phyloP scores from a whole-genome alignment of 78 protist species.

The Dictyostelium intermedium region DNA sequence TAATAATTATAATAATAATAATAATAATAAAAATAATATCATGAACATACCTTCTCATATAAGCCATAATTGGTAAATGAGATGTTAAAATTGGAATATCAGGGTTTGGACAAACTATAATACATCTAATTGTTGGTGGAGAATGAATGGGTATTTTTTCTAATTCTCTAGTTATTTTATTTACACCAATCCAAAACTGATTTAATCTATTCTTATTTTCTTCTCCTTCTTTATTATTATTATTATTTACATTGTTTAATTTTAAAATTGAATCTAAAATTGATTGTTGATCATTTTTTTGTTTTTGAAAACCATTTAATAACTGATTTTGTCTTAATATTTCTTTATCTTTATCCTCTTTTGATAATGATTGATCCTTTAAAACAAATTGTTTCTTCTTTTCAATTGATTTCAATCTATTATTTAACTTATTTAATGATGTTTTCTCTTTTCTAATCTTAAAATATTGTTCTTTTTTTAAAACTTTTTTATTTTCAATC shows the following conservation, averaged over 20 bases:
- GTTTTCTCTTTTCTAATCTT: background rate
- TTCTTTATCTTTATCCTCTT: background rate
- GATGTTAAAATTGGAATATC: slow-evolving; percentile 8
- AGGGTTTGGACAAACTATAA: slow-evolving; percentile 32
- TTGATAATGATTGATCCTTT: background rate
- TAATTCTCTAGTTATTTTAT: slow-evolving; percentile 29
- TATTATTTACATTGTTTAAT: background rate
- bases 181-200: slow-evolving; percentile 40
- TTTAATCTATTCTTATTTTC: background rate
- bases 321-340: background rate
- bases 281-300: background rate
- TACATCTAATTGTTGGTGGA: background rate
- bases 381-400: background rate
- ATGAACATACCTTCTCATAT: slow-evolving; percentile 19
- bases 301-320: background rate
- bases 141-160: background rate
- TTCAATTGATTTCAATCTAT: background rate
- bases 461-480: background rate
- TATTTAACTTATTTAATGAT: background rate
- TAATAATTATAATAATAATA: background rate
- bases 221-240: background rate
- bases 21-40: background rate
- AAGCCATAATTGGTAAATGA: slow-evolving; percentile 32
- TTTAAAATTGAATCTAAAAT: background rate
- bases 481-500: background rate